Evolutionary conservation across 768 basidiomycete species (phyloP).

Genomic region (Mycena albidolilacea): DNA sequence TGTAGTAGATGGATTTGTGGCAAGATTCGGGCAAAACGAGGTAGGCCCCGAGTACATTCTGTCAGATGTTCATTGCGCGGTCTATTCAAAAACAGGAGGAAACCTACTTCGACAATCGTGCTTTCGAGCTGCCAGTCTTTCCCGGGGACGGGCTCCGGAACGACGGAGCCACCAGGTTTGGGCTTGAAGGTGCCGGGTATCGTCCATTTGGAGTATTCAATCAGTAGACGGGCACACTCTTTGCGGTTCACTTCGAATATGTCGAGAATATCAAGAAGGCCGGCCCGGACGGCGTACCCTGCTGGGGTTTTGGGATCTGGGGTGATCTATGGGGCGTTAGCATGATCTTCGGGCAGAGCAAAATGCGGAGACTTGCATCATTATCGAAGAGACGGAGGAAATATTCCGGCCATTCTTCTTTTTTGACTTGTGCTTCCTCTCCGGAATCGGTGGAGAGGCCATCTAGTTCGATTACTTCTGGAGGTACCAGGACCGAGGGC

Average conservation of each 20-base stretch:
- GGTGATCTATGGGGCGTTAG: conserved; percentile 68
- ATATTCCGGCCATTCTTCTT: conserved; percentile 87
- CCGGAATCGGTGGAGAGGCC: conserved; percentile 76
- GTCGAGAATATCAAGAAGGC: conserved; percentile 83
- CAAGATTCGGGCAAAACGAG: conserved; percentile 84
- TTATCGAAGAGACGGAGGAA: conserved; percentile 78
- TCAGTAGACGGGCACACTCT: conserved; percentile 89
- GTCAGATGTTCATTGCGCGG: conserved; percentile 16
- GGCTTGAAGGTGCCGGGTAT: conserved; percentile 88
- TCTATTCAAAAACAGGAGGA: conserved; percentile 7
- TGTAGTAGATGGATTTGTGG: conserved; percentile 88
- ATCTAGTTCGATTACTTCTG: conserved; percentile 89
- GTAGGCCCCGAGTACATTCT: conserved; percentile 83
- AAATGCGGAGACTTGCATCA: conserved; percentile 52
- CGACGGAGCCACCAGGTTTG: conserved; percentile 71
- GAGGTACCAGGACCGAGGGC: conserved; percentile 87
- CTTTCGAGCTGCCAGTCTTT: conserved; percentile 93
- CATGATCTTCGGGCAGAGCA: conserved; percentile 1
- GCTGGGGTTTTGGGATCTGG: conserved; percentile 80
- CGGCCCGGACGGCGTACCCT: conserved; percentile 85
- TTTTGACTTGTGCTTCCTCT: conserved; percentile 81
- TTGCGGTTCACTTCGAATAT: conserved; percentile 97
- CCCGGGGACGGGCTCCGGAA: conserved; percentile 65
- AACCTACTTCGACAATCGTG: conserved; percentile 83
- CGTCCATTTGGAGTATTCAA: conserved; percentile 91